Evolutionary conservation across 352 stramenopile genomes (phyloP).

Genomic region (Nothophytophthora sp.): DNA sequence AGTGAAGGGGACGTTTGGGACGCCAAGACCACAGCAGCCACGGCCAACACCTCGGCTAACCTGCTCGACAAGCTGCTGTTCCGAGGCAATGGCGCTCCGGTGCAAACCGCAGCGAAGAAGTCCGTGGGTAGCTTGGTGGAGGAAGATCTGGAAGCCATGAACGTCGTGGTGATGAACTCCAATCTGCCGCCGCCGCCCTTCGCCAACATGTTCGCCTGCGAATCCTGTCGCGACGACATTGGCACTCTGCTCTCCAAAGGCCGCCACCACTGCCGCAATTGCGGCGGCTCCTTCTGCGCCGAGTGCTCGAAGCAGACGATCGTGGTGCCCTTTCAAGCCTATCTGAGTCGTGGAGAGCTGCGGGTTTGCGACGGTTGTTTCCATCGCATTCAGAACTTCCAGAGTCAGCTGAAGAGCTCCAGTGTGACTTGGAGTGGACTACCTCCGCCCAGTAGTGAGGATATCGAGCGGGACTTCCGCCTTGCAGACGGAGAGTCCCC

Average conservation of each 20-base stretch:
- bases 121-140: conserved; percentile 43
- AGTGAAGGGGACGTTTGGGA: not conserved
- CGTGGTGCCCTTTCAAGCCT: conserved; percentile 64
- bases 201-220: conserved; percentile 78
- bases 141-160: conserved; percentile 43
- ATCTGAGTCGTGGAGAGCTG: conserved; percentile 55
- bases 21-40: conserved; percentile 1
- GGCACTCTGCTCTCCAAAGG: conserved; percentile 68
- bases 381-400: conserved; percentile 72
- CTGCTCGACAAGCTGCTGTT: conserved; percentile 46
- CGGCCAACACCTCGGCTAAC: conserved; percentile 11
- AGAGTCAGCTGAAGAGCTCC: conserved; percentile 57
- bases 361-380: conserved; percentile 79
- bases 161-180: conserved; percentile 50
- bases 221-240: conserved; percentile 74
- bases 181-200: conserved; percentile 66
- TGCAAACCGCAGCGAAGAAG: conserved; percentile 17
- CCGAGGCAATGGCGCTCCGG: conserved; percentile 9
- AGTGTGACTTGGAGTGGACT: conserved; percentile 72
- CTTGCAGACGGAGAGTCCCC: conserved; percentile 42
- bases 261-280: conserved; percentile 83
- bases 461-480: conserved; percentile 44
- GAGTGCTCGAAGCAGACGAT: conserved; percentile 55
- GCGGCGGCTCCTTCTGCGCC: conserved; percentile 72
- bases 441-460: conserved; percentile 29